Base-by-base conservation (phyloP, 2,329 filamentous ascomycete genomes). In the Phaeosphaeria sp. region DNA sequence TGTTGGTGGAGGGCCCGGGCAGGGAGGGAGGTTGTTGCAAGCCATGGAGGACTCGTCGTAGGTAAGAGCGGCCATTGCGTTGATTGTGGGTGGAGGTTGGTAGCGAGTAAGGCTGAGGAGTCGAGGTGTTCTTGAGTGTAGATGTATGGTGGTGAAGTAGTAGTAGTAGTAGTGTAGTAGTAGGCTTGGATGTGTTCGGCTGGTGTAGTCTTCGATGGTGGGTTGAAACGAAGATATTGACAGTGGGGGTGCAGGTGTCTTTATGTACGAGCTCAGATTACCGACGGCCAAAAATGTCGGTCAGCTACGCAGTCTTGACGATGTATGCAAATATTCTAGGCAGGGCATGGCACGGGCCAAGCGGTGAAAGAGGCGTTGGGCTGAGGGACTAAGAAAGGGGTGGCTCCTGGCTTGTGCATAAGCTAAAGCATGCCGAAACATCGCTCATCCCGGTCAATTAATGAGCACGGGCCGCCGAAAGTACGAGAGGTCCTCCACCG, bases 1-100 rank as follows among this genome's bases (percentile, higher is more conserved):
- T 54, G 77, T 81, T 62, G 80, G 80, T 69, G 80, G 79, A 61
- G 80, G 80, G 54, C 80, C 79, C 42, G 80, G 80, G 75, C 78
- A 81, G 30, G 80, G 80, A 58, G 79, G 79, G 46, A 81, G 78
- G 69, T 78, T 80, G 56, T 79, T 69, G 49, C 71, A 67, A 56
- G 72, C 63, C 74, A 77, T 77, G 64, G 64, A 70, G 63, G 68
- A 67, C 63, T 76, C 73, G 67, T 80, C 72, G 73, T 76, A 72
- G 63, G 68, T 63, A 63, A 68, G 65, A 50, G 71, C 70, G 60
- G 71, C 71, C 72, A 74, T 74, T 75, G 70, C 65, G 55, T 54
- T 47, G 52, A 30, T 55, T 55, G 55, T 47, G 56, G 46, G 54
- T 53, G 51, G n/a, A 49, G 46, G 50, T 56, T 30, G 49, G 52